Conservation (phyloP, 768 basidiomycete species). For the Dendrothele bispora region DNA sequence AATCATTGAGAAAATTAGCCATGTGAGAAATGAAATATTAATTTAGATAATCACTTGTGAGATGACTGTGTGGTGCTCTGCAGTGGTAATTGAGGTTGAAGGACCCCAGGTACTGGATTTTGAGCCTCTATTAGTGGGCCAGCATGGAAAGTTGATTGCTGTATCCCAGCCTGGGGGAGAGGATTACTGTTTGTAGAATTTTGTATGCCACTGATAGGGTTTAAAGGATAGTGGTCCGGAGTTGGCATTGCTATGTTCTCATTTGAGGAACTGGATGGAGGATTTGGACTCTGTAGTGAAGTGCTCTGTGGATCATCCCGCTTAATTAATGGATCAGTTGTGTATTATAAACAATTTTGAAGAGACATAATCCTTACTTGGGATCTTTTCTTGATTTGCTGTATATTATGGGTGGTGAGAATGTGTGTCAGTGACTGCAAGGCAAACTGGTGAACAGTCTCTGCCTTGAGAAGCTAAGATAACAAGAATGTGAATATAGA, state of each 20-base stretch:
- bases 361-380: too few species aligned
- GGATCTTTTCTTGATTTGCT: neutral
- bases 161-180: too few species aligned
- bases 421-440: neutral
- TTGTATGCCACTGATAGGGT: too few species aligned
- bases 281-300: neutral
- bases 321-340: neutral
- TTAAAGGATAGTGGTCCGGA: neutral
- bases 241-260: neutral
- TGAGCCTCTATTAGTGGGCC: neutral
- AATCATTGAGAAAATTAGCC: neutral
- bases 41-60: slow-evolving; percentile 2
- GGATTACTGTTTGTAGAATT: too few species aligned
- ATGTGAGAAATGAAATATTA: neutral
- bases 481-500: neutral
- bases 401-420: neutral
- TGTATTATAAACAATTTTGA: too few species aligned
- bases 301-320: neutral
- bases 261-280: neutral
- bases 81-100: neutral
- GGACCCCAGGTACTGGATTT: neutral
- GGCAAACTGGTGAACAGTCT: neutral
- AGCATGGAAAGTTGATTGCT: neutral
- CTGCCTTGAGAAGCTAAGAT: neutral
- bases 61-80: slow-evolving; percentile 10